These are phyloP conservation scores for Peniophora sp. DNA, from an alignment of 1,284 basidiomycete species.

Conservation along the genomic window DNA sequence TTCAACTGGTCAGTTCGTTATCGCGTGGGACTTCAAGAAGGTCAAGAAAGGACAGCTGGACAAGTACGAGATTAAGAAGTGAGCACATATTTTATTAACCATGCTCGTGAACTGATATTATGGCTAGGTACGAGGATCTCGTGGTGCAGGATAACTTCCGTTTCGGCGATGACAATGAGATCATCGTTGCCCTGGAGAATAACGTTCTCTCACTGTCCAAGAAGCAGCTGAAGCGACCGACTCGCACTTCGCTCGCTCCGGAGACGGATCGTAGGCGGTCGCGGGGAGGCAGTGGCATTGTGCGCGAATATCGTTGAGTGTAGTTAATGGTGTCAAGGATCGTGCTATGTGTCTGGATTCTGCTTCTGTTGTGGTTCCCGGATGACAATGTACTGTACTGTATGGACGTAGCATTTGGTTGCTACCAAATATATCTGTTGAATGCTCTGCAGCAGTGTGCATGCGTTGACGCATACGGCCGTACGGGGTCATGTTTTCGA, in stretches of 20 bases:
- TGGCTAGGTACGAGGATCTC: conserved; percentile 72
- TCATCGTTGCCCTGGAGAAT: conserved; percentile 92
- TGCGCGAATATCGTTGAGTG: neutral
- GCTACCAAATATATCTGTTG: neutral
- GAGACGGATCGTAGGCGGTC: conserved; percentile 20
- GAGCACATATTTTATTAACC: conserved; percentile 14
- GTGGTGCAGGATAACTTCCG: conserved; percentile 97
- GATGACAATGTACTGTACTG: neutral
- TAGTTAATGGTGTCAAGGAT: neutral
- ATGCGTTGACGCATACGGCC: neutral
- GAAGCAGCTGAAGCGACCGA: conserved; percentile 83
- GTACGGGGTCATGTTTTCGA: too few relatives aligned
- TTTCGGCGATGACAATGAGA: conserved; percentile 92
- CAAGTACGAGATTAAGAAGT: conserved; percentile 93
- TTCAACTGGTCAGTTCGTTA: conserved; percentile 90
- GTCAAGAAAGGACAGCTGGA: conserved; percentile 89
- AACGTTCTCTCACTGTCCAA: conserved; percentile 93
- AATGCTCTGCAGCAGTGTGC: neutral
- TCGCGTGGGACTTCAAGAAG: conserved; percentile 94
- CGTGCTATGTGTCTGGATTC: neutral
- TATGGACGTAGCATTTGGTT: neutral
- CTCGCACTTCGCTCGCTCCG: conserved; percentile 68
- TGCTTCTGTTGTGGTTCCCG: neutral
- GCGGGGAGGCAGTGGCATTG: neutral
- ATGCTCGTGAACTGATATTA: conserved; percentile 10